These are phyloP conservation scores for Ustilago curta DNA, from an alignment of 1,284 basidiomycete species.

Conservation along the genomic window DNA sequence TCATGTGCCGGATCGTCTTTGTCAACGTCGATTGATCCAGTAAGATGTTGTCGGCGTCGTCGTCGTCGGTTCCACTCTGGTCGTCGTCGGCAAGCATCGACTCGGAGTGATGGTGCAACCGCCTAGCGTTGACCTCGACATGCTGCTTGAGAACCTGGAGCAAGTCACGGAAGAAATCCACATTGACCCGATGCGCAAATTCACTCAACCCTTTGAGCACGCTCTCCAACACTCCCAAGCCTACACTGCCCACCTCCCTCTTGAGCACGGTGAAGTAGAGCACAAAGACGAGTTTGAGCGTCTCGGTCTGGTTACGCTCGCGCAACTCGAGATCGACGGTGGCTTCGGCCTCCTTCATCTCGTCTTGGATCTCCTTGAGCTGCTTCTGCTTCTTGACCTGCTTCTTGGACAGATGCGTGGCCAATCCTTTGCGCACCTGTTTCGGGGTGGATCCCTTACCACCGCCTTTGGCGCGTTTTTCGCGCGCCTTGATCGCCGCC, in stretches of 20 bases:
- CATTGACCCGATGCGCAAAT: conserved; percentile 95
- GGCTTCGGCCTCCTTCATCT: conserved; percentile 78
- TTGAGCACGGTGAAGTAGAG: conserved; percentile 98
- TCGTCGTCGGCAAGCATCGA: neutral
- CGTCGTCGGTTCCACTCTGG: conserved; percentile 6
- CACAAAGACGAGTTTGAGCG: conserved; percentile 95
- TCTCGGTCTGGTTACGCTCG: conserved; percentile 91
- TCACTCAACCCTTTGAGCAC: conserved; percentile 91
- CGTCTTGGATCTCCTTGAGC: conserved; percentile 60
- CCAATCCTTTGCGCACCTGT: conserved; percentile 63
- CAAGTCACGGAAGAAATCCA: conserved; percentile 98
- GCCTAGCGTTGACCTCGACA: conserved; percentile 71
- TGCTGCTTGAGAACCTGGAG: conserved; percentile 86
- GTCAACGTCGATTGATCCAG: conserved; percentile 33
- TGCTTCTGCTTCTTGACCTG: conserved; percentile 63
- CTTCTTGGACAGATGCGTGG: conserved; percentile 64
- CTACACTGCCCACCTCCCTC: conserved; percentile 74
- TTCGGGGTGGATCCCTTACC: conserved; percentile 44
- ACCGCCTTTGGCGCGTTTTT: conserved; percentile 68
- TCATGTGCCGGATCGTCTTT: conserved; percentile 74
- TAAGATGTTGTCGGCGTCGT: conserved; percentile 23
- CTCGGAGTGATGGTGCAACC: conserved; percentile 12
- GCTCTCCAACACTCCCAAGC: conserved; percentile 84
- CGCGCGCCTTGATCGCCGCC: conserved; percentile 60
- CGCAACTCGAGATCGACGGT: conserved; percentile 93